Evolutionary conservation across 176 grass and related monocot genomes (phyloP).

Genomic region (Miscanthus lutarioriparius): DNA sequence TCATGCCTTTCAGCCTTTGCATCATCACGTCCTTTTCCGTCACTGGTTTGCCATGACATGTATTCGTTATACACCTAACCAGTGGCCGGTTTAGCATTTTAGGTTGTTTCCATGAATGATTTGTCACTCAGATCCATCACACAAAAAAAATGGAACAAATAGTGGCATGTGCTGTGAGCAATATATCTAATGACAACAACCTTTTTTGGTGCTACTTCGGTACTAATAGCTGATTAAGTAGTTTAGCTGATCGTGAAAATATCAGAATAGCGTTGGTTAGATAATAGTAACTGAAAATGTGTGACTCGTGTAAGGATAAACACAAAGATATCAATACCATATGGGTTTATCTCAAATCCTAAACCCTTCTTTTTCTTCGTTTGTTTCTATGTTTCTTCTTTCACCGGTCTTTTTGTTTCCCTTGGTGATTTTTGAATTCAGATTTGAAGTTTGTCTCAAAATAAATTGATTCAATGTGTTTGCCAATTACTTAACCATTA

Average conservation of each 20-base stretch:
- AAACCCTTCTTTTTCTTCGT: neutral
- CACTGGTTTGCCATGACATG: neutral
- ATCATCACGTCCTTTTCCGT: neutral
- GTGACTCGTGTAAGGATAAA: neutral
- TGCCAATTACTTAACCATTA: no score
- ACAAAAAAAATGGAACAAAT: neutral
- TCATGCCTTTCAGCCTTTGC: constrained; percentile 2
- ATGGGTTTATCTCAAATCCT: neutral
- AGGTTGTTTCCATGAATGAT: neutral
- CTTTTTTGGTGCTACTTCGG: neutral
- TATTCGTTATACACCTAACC: neutral
- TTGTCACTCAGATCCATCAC: neutral
- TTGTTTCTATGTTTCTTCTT: neutral
- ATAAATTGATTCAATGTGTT: neutral
- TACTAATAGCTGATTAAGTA: neutral
- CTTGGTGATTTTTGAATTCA: neutral
- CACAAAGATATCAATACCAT: neutral
- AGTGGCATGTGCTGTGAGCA: neutral
- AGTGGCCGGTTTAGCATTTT: neutral
- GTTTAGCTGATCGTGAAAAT: neutral
- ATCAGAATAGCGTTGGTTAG: neutral
- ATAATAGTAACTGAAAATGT: neutral
- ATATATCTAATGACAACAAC: neutral
- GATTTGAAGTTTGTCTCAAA: neutral
- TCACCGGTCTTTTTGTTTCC: neutral